Percentiles rank a stretch among this genome's conserved stretches.
Evolutionary conservation across 1,139 yeast genomes (phyloP).

Genomic region (Hyphopichia wangnamkhiaoensis): DNA sequence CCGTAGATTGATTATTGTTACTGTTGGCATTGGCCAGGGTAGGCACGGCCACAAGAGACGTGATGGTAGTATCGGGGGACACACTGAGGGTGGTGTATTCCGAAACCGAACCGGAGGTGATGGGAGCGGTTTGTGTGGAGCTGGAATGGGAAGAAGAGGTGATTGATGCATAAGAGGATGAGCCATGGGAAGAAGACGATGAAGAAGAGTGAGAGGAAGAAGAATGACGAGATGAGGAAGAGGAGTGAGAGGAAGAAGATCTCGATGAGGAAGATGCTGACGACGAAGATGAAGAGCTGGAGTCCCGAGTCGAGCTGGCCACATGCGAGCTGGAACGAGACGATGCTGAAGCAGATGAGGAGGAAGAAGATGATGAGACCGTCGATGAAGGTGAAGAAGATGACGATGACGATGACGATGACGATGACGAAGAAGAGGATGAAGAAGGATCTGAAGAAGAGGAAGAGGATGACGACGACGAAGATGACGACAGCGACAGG

Average conservation of each 20-base stretch:
- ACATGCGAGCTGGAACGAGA: not conserved
- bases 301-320: conserved; percentile 1
- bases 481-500: conserved; percentile 5
- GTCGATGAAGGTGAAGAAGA: conserved; percentile 13
- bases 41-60: conserved; percentile 43
- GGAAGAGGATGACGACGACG: conserved; percentile 25
- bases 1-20: conserved; percentile 13
- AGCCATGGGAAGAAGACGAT: conserved; percentile 4
- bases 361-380: conserved; percentile 4
- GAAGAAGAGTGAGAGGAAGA: conserved; percentile 5
- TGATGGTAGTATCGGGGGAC: conserved; percentile 40
- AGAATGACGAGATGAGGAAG: conserved; percentile 2
- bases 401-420: conserved; percentile 2
- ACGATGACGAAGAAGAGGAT: conserved; percentile 5
- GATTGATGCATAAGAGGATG: conserved; percentile 8
- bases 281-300: not conserved
- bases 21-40: conserved; percentile 24
- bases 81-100: conserved; percentile 26
- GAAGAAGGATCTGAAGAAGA: conserved; percentile 19
- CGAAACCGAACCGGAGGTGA: conserved; percentile 10
- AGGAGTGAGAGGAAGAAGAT: conserved; percentile 4
- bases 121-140: conserved; percentile 11
- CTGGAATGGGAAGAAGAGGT: conserved; percentile 15
- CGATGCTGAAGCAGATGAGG: conserved; percentile 2
- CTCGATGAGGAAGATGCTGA: conserved; percentile 1